A percentile compares a stretch with the other conserved stretches of the same genome.
Evolutionary conservation across 2,329 filamentous ascomycete genomes (phyloP).

Genomic region (Aspergillus sp.): DNA sequence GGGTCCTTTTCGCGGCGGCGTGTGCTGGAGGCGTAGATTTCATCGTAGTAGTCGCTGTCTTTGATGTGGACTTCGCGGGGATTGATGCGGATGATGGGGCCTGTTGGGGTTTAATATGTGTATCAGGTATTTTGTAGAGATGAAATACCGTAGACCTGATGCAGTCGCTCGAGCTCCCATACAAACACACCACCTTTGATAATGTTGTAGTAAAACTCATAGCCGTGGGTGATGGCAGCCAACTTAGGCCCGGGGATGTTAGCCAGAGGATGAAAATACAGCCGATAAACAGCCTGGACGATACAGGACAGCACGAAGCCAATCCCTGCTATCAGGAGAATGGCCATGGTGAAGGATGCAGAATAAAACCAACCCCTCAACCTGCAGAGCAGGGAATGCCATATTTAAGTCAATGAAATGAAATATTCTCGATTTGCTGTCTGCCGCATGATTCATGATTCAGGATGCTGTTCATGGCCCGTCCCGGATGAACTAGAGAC

Average conservation of each 20-base stretch:
- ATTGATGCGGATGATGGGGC: constrained; percentile 30
- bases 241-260: constrained; percentile 27
- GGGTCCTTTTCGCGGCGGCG: constrained; percentile 23
- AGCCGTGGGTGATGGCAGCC: constrained; percentile 26
- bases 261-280: constrained; percentile 29
- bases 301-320: too few relatives aligned
- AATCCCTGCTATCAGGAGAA: too few relatives aligned
- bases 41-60: constrained; percentile 29
- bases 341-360: too few relatives aligned
- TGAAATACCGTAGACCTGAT: constrained; percentile 27
- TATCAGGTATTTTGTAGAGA: too few relatives aligned
- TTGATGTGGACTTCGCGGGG: constrained; percentile 30
- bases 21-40: constrained; percentile 24
- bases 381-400: too few relatives aligned
- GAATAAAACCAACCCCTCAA: too few relatives aligned
- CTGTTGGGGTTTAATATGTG: constrained; percentile 6
- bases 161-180: constrained; percentile 29
- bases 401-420: too few relatives aligned
- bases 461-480: too few relatives aligned
- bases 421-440: too few relatives aligned
- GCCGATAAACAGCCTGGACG: constrained; percentile 16
- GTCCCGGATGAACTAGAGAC: too few relatives aligned
- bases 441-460: too few relatives aligned
- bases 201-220: constrained; percentile 33
- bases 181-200: constrained; percentile 26